A percentile compares a stretch with the other conserved stretches of the same genome.
phyloP scores from a whole-genome alignment of 2,329 filamentous ascomycete genomes.

The Colletotrichum destructivum region DNA sequence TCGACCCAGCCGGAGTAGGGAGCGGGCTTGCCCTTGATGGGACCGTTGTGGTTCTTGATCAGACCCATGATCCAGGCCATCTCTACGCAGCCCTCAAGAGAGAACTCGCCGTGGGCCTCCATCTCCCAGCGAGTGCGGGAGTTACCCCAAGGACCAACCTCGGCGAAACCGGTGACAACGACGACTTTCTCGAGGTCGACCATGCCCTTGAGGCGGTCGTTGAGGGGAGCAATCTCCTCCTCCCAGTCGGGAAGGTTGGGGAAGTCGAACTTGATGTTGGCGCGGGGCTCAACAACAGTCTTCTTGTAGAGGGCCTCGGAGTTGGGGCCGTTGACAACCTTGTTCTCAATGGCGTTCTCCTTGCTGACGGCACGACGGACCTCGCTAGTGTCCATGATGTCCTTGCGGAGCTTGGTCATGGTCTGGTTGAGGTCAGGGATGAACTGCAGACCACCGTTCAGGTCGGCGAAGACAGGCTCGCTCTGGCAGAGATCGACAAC shows the following conservation, averaged over 20 bases:
- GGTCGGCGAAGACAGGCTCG: slow-evolving; percentile 95
- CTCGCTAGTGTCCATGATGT: slow-evolving; percentile 95
- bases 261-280: slow-evolving; percentile 99
- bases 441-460: slow-evolving; percentile 98
- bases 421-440: slow-evolving; percentile 94
- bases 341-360: slow-evolving; percentile 96
- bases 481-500: slow-evolving; percentile 96
- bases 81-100: slow-evolving; percentile 96
- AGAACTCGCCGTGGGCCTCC: slow-evolving; percentile 97
- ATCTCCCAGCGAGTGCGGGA: slow-evolving; percentile 99
- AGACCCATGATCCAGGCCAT: slow-evolving; percentile 99
- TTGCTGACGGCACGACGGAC: slow-evolving; percentile 94
- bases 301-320: slow-evolving; percentile 96
- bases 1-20: slow-evolving; percentile 98
- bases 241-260: slow-evolving; percentile 93
- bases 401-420: slow-evolving; percentile 93
- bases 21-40: slow-evolving; percentile 85
- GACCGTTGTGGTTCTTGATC: slow-evolving; percentile 98
- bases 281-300: slow-evolving; percentile 91
- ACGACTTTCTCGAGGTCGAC: slow-evolving; percentile 98
- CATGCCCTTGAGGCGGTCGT: slow-evolving; percentile 93
- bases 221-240: slow-evolving; percentile 88
- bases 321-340: slow-evolving; percentile 94
- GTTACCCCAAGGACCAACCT: slow-evolving; percentile 98
- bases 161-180: slow-evolving; percentile 95